phyloP scores from a whole-genome alignment of 257 asterid genomes.

The Verbascum thapsus region DNA sequence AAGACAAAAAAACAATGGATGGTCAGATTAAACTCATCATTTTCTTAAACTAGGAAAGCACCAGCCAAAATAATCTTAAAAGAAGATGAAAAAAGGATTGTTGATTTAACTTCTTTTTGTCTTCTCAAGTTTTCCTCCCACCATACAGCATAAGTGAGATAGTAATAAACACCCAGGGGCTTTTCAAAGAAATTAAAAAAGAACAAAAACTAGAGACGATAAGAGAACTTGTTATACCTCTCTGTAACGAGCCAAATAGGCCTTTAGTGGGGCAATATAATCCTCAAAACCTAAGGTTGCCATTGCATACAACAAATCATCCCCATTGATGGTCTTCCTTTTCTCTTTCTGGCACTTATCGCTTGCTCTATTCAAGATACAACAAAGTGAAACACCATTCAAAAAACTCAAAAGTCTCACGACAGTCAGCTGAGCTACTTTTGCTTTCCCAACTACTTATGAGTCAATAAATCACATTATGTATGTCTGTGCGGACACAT shows the following conservation, averaged over 20 bases:
- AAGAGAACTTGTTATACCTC: slow-evolving; percentile 46
- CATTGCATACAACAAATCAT: slow-evolving; percentile 67
- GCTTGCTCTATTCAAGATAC: slow-evolving; percentile 26
- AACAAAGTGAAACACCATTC: neutral
- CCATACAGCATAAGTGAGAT: neutral
- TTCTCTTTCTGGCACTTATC: slow-evolving; percentile 68
- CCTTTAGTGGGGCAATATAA: slow-evolving; percentile 56
- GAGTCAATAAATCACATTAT: too few relatives aligned
- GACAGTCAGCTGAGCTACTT: too few relatives aligned
- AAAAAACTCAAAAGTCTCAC: neutral
- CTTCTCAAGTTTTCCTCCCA: neutral
- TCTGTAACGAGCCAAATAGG: slow-evolving; percentile 58
- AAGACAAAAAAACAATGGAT: slow-evolving; percentile 15
- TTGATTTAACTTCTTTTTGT: neutral
- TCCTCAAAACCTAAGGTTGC: slow-evolving; percentile 67
- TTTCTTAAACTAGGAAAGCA: neutral
- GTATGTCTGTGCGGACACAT: too few relatives aligned
- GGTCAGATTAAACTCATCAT: slow-evolving; percentile 24
- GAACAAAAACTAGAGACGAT: neutral
- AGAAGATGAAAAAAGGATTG: neutral
- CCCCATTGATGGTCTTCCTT: slow-evolving; percentile 70
- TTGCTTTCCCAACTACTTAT: too few relatives aligned
- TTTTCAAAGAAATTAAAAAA: too few relatives aligned
- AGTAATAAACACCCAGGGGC: neutral
- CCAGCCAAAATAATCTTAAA: slow-evolving; percentile 7